phyloP scores from a whole-genome alignment of 2,329 filamentous ascomycete genomes.

The Huntiella abstrusa region DNA sequence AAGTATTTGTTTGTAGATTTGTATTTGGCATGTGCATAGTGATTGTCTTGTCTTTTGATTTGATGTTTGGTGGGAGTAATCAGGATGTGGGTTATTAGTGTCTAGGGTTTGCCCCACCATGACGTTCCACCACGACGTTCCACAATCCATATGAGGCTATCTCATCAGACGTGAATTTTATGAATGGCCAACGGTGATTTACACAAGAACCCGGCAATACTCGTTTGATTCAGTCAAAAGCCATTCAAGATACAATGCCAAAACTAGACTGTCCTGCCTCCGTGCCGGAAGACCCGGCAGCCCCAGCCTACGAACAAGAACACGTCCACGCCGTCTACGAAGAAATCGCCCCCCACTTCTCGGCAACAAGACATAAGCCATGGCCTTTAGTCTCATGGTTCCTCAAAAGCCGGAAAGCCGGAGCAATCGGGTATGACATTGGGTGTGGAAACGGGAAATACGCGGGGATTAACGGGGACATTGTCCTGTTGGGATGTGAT shows the following conservation, averaged over 20 bases:
- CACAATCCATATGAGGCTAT: too few species aligned
- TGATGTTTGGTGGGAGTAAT: too few species aligned
- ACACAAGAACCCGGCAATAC: too few species aligned
- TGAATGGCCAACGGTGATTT: too few species aligned
- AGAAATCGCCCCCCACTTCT: conserved; percentile 69
- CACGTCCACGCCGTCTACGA: conserved; percentile 91
- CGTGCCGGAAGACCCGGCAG: not conserved
- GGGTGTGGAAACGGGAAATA: conserved; percentile 98
- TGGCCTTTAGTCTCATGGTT: conserved; percentile 85
- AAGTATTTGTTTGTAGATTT: too few species aligned
- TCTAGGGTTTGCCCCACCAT: too few species aligned
- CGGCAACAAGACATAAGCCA: conserved; percentile 59
- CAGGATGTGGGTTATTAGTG: too few species aligned
- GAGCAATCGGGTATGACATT: conserved; percentile 70
- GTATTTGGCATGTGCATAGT: too few species aligned
- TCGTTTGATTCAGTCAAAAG: too few species aligned
- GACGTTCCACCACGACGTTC: too few species aligned
- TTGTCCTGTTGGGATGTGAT: conserved; percentile 75
- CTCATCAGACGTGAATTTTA: too few species aligned
- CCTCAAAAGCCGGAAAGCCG: conserved; percentile 43
- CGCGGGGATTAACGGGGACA: conserved; percentile 52
- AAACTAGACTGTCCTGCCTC: not conserved
- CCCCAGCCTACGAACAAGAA: conserved; percentile 53
- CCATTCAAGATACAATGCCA: not conserved
- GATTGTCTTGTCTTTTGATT: too few species aligned